Evolutionary conservation across 2,329 filamentous ascomycete species (phyloP), one percentile per base, ranked within the genome.

Genomic region (Diaporthe citri): DNA sequence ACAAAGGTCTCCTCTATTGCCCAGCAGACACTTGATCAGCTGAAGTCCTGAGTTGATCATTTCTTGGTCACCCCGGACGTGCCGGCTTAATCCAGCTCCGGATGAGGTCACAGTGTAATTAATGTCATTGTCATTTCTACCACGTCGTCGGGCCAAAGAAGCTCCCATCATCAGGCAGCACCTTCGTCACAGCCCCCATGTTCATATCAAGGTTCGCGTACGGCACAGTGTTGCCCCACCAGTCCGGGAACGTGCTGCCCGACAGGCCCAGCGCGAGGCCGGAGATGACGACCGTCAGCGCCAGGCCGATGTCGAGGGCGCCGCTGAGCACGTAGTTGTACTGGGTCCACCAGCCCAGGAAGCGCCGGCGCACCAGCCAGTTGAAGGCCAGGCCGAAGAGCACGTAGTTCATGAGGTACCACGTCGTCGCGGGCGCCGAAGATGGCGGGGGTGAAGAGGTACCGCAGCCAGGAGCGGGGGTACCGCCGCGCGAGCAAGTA

Each of bases 321-420:
- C 88, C 88, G 9, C 87, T 88, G 0, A 87, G 84, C 71, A 90
- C 83, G 77, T 90, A 90, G 80, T 90, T 90, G 80, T 88, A 90
- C 75, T 86, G 84, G 79, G 85, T 85, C 88, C 88, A 90, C 88
- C 88, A 90, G 7, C 86, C 87, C 13, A 83, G 82, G 80, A 82
- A 87, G 66, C 84, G 82, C 77, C 85, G 83, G 62, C 84, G 84
- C 75, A 90, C 87, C 69, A 81, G 83, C 76, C 85, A 86, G 76
- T 90, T 88, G 80, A 90, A 90, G 48, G 88, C 73, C 41, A 85
- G 84, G 0, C 88, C 88, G 17, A 89, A 84, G 55, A 87, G 80
- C n/a, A 87, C 83, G 74, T 88, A 90, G 79, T 86, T 88, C 28
- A 89, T 82, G 12, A 71, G 69, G 36, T 59, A 71, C 69, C 69